A percentile compares a stretch with the other conserved stretches of the same genome.
Conservation (phyloP, 176 grass and related monocot genomes). For the Oryza coarctata region DNA sequence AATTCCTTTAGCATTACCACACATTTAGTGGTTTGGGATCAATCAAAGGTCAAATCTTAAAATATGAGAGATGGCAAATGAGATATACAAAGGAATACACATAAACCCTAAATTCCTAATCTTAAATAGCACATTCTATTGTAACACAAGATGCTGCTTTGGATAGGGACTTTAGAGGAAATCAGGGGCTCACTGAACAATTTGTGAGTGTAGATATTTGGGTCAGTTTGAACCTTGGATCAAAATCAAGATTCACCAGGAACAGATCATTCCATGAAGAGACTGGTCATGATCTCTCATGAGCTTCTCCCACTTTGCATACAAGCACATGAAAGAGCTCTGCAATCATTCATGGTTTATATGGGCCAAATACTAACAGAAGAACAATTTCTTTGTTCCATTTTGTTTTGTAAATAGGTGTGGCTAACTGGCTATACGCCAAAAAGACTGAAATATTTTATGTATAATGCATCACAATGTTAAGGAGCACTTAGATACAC, state of each 20-base stretch:
- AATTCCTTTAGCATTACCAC: not conserved
- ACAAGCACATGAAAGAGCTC: not conserved
- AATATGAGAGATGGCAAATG: not conserved
- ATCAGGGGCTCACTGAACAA: not conserved
- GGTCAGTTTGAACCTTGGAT: not conserved
- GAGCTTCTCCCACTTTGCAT: not conserved
- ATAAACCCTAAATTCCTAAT: not conserved
- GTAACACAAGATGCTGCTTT: not conserved
- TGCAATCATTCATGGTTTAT: not conserved
- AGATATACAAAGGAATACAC: not conserved
- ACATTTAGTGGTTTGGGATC: constrained; percentile 11
- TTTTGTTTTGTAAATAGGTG: not conserved
- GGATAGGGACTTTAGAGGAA: not conserved
- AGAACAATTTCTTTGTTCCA: not conserved
- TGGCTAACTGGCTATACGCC: not conserved
- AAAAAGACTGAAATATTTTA: not conserved
- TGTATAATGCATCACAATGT: not conserved
- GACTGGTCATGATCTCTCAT: not conserved
- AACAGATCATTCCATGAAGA: not conserved
- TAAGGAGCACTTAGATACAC: not conserved
- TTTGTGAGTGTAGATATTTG: not conserved
- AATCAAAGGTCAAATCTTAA: constrained; percentile 1
- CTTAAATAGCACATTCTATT: not conserved
- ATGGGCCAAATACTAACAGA: not conserved
- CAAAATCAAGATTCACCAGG: not conserved